Base-by-base conservation (phyloP, 139 green algal genomes). In the Astrephomene gubernaculifera region DNA sequence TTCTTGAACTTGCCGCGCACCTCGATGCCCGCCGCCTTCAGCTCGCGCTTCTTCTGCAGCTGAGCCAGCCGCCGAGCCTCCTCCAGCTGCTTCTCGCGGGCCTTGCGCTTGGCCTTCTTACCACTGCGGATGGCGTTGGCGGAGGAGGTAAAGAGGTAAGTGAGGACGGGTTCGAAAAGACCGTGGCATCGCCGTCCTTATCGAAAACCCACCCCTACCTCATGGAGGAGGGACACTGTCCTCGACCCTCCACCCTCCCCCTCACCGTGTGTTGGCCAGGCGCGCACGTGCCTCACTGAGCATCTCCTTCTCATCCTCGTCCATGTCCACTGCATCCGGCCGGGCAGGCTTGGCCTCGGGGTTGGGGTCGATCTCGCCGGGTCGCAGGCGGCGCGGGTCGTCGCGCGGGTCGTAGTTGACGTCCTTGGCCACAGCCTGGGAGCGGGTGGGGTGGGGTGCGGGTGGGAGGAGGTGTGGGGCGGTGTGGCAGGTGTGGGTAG, bases 231-330 rank as follows among this genome's bases (percentile, higher is more conserved):
- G n/a, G n/a, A n/a, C n/a, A n/a, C n/a, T n/a, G n/a, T n/a, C n/a
- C n/a, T n/a, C n/a, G n/a, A n/a, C 35, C 35, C 45, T 69, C n/a
- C 53, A 31, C 36, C 25, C 36, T 35, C 5, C 25, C 5, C 35
- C 86, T 6, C 53, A 95, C 94, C 90, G 90, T 39, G 98, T 99
- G 92, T 99, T 99, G 24, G 98, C 98, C 80, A 99, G 90, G 35
- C 98, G 92, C 27, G 98, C 98, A 1, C 98, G 88, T 3, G 98
- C 98, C 89, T 99, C 98, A 45, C 91, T 94, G 31, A 99, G 94
- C 98, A 99, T 99, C 92, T 99, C 98, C 90, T 99, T 99, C 90
- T 99, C 98, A 44, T 99, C 98, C 86, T 99, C 98, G 68, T 99
- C 97, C 98, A 99, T 99, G 87, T 99, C 98, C 33, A 99, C 94